Percentiles rank a stretch among this genome's conserved stretches.
phyloP scores from a whole-genome alignment of 345 rosid genomes.

The Pugionium cornutum region DNA sequence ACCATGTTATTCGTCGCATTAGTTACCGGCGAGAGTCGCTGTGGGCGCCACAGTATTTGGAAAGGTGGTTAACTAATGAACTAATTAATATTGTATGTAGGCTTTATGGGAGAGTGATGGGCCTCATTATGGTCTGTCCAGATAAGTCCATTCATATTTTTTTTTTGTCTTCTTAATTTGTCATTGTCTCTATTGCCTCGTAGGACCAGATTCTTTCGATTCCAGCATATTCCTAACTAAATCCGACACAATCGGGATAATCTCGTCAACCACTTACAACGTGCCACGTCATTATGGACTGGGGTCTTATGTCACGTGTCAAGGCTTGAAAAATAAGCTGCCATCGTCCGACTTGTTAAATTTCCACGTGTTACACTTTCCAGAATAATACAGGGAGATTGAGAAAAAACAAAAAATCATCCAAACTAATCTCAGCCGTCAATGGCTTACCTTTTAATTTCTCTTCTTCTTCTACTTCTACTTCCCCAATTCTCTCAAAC shows the following conservation, averaged over 20 bases:
- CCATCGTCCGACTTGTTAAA: slow-evolving; percentile 48
- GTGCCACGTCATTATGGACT: slow-evolving; percentile 3
- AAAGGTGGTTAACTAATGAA: slow-evolving; percentile 28
- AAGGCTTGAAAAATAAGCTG: slow-evolving; percentile 13
- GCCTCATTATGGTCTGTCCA: not conserved
- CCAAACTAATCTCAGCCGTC: slow-evolving; percentile 45
- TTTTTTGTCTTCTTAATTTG: not conserved
- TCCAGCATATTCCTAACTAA: slow-evolving; percentile 34
- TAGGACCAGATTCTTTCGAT: slow-evolving; percentile 26
- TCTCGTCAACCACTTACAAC: slow-evolving; percentile 20
- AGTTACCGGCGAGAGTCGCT: slow-evolving; percentile 28
- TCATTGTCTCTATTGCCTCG: slow-evolving; percentile 20
- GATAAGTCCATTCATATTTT: slow-evolving; percentile 3
- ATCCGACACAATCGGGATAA: slow-evolving; percentile 25
- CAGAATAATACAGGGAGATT: slow-evolving; percentile 33
- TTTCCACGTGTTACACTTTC: slow-evolving; percentile 45
- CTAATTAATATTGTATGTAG: not conserved
- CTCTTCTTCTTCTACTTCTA: not conserved
- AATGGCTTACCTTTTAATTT: slow-evolving; percentile 7
- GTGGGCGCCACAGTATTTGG: slow-evolving; percentile 53
- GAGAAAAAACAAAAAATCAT: not conserved
- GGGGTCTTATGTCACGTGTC: slow-evolving; percentile 24
- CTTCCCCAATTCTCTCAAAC: slow-evolving; percentile 4
- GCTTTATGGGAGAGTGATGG: slow-evolving; percentile 35
- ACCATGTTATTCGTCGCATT: slow-evolving; percentile 43